Conservation (phyloP, 2,329 filamentous ascomycete genomes). For the Scorias spongiosa region DNA sequence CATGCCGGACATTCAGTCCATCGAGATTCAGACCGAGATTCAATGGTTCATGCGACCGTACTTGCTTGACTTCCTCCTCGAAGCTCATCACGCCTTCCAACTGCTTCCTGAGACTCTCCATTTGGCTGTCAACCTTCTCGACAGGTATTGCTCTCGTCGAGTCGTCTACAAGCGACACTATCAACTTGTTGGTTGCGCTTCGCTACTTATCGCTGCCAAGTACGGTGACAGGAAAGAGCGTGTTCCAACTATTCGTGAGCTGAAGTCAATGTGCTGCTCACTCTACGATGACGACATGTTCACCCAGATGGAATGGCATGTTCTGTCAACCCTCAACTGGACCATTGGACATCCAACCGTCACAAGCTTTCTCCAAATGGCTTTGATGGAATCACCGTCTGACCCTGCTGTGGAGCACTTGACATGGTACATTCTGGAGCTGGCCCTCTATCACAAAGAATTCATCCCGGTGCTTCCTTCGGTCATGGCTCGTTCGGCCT, state of each 20-base stretch:
- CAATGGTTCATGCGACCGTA: slow-evolving; percentile 99
- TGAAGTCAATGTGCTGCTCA: slow-evolving; percentile 98
- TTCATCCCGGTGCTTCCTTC: slow-evolving; percentile 89
- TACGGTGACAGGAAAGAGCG: slow-evolving; percentile 98
- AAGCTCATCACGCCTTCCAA: slow-evolving; percentile 90
- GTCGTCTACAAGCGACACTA: slow-evolving; percentile 99
- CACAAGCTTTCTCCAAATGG: slow-evolving; percentile 81
- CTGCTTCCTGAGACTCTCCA: slow-evolving; percentile 90
- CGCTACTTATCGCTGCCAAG: slow-evolving; percentile 91
- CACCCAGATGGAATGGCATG: slow-evolving; percentile 99
- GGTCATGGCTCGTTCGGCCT: slow-evolving; percentile 72
- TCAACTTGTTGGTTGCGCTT: slow-evolving; percentile 90
- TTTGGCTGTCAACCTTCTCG: slow-evolving; percentile 88
- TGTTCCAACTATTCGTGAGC: slow-evolving; percentile 90
- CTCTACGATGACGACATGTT: slow-evolving; percentile 99
- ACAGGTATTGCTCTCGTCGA: slow-evolving; percentile 92
- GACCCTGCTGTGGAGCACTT: slow-evolving; percentile 88
- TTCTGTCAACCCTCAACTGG: slow-evolving; percentile 94
- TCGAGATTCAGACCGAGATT: slow-evolving; percentile 98
- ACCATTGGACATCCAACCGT: slow-evolving; percentile 89
- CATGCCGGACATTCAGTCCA: slow-evolving; percentile 87
- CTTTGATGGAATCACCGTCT: slow-evolving; percentile 57
- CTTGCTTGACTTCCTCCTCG: slow-evolving; percentile 92
- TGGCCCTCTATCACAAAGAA: slow-evolving; percentile 89
- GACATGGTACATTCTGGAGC: slow-evolving; percentile 86